A percentile compares a stretch with the other conserved stretches of the same genome.
Evolutionary conservation across 768 basidiomycete species (phyloP).

Genomic region (Porphyrellus cyaneotinctus): DNA sequence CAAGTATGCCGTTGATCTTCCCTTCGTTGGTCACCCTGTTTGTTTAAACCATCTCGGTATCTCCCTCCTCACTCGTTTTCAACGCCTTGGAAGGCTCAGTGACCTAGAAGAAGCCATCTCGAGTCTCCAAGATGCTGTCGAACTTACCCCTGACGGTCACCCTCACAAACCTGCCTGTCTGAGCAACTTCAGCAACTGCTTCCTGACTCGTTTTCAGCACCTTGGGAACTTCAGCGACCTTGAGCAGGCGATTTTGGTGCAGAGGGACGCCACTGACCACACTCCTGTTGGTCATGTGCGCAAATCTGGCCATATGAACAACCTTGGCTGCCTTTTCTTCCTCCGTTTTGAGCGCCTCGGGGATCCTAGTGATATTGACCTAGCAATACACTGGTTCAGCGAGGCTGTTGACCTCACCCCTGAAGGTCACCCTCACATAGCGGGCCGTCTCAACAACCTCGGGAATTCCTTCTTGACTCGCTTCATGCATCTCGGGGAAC

Average conservation of each 20-base stretch:
- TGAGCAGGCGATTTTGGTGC: not conserved
- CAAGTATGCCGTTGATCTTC: not conserved
- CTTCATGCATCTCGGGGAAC: not conserved
- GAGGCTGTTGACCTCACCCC: not conserved
- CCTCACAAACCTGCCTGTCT: not conserved
- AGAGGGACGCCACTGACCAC: not conserved
- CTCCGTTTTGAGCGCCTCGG: not conserved
- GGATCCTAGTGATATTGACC: not conserved
- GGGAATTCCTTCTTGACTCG: not conserved
- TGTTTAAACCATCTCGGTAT: not conserved
- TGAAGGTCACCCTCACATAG: not conserved
- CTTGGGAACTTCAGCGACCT: not conserved
- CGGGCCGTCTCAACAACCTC: not conserved
- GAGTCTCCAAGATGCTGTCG: not conserved
- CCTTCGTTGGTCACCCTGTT: not conserved
- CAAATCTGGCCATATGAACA: not conserved
- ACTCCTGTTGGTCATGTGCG: not conserved
- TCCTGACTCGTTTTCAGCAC: not conserved
- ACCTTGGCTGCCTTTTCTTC: not conserved
- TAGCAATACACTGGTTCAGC: not conserved
- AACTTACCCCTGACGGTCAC: not conserved
- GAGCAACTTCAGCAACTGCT: not conserved
- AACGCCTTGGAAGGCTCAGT: not conserved
- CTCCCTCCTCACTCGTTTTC: not conserved
- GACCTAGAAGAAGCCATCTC: not conserved